phyloP scores from a whole-genome alignment of 202 grass and related monocot species.

The Zizania palustris region DNA sequence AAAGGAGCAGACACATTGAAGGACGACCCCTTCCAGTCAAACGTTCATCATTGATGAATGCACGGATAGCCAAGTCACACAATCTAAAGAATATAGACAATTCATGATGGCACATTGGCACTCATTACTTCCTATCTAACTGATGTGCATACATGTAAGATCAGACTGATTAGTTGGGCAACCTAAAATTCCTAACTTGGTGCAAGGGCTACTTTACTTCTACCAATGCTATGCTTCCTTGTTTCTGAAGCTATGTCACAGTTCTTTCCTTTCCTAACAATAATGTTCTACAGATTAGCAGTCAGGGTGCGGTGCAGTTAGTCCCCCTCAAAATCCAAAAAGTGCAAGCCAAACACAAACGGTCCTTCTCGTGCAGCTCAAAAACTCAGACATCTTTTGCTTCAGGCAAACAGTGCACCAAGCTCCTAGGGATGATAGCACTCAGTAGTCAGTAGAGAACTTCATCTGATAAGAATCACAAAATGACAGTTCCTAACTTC shows the following conservation, averaged over 20 bases:
- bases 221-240: slow-evolving; percentile 35
- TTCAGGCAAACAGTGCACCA: slow-evolving; percentile 31
- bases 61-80: not conserved
- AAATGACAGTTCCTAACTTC: slow-evolving; percentile 27
- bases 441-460: slow-evolving; percentile 29
- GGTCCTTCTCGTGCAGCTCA: not conserved
- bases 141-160: not conserved
- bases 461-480: slow-evolving; percentile 26
- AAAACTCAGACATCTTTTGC: slow-evolving; percentile 20
- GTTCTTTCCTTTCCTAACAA: not conserved
- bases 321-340: not conserved
- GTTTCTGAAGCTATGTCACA: slow-evolving; percentile 20
- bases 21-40: too few relatives aligned
- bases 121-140: not conserved
- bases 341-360: slow-evolving; percentile 7
- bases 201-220: slow-evolving; percentile 21
- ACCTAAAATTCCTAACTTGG: slow-evolving; percentile 23
- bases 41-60: too few relatives aligned
- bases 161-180: not conserved
- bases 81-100: slow-evolving; percentile 30
- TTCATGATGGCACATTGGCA: slow-evolving; percentile 16
- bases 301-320: slow-evolving; percentile 23
- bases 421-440: slow-evolving; percentile 20
- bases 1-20: too few relatives aligned
- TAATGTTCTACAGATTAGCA: slow-evolving; percentile 12